Base-by-base conservation (phyloP, 805 yeast species). In the Suhomyces sp. region DNA sequence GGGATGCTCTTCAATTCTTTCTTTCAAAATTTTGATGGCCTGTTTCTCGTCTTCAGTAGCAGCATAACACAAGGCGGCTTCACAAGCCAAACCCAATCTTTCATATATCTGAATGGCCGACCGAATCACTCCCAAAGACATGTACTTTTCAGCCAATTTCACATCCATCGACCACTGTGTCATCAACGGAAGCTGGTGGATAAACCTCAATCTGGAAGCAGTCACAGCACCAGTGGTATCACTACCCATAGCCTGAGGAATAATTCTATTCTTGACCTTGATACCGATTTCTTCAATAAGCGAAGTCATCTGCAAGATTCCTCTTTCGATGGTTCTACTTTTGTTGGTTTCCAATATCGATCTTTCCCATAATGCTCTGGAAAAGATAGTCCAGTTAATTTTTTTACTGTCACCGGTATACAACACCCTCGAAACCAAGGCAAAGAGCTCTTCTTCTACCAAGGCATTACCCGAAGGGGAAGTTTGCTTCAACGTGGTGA, bases 61-160 rank as follows among this genome's bases (percentile, higher is more conserved):
- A 2, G 96, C 96, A 60, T 87, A 83, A 73, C 98, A 94, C 50
- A 93, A 72, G 0, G 98, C 98, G 22, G 87, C 87, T 60, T 93
- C 97, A 37, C 86, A 81, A 62, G 83, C 79, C 77, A 90, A 72
- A 35, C 83, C 79, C 49, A 94, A 73, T 54, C 97, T 76, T 62
- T 87, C 89, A 66, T 90, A 94, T 21, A 94, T 88, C 51, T 89
- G 96, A 47, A 91, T 77, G 1, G 99, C 98, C 8, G 96, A 86
- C 58, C 84, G 86, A 48, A 91, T 71, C 17, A 89, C 83, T 43
- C 98, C 97, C 43, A 94, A 66, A 2, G 92, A 84, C 83, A 92
- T 81, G 63, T 86, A 86, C 63, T 88, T 86, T 60, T 90, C 93
- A 1, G 98, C 98, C 50, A 96, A 75, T 46, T 80, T 78, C 2